phyloP scores from a whole-genome alignment of 108 stramenopile genomes.

The Parietichytrium sp. region DNA sequence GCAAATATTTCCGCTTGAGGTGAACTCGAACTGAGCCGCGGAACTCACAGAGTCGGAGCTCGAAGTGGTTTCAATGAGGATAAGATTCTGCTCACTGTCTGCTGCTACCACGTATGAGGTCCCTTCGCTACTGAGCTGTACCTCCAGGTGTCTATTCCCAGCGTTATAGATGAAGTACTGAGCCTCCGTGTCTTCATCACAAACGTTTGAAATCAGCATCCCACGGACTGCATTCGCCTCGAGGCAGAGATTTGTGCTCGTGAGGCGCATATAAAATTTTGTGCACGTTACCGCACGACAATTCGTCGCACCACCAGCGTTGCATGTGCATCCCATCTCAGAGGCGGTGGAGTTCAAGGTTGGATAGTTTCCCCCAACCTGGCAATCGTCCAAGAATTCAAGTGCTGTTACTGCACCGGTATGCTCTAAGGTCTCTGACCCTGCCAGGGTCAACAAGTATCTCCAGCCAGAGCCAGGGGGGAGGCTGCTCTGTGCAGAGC shows the following conservation, averaged over 20 bases:
- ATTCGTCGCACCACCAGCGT: background rate
- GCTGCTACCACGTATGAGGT: background rate
- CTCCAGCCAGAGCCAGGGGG: background rate
- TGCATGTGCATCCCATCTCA: background rate
- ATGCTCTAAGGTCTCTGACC: background rate
- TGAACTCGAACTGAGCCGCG: background rate
- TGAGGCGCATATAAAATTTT: background rate
- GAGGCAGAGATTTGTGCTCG: background rate
- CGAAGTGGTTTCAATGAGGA: background rate
- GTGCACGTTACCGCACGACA: slow-evolving; percentile 9
- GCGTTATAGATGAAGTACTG: background rate
- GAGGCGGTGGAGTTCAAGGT: background rate
- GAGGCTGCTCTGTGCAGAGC: background rate
- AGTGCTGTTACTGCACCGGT: background rate
- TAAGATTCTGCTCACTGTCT: background rate
- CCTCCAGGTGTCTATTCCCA: background rate
- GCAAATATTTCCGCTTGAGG: background rate
- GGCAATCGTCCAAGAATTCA: background rate
- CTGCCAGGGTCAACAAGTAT: background rate
- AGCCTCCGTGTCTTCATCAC: background rate
- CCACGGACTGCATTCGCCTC: background rate
- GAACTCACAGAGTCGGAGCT: background rate
- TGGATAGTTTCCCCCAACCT: background rate
- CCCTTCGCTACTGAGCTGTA: background rate
- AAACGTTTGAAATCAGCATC: background rate